phyloP scores from a whole-genome alignment of 805 yeast species.

The Candida argentea region DNA sequence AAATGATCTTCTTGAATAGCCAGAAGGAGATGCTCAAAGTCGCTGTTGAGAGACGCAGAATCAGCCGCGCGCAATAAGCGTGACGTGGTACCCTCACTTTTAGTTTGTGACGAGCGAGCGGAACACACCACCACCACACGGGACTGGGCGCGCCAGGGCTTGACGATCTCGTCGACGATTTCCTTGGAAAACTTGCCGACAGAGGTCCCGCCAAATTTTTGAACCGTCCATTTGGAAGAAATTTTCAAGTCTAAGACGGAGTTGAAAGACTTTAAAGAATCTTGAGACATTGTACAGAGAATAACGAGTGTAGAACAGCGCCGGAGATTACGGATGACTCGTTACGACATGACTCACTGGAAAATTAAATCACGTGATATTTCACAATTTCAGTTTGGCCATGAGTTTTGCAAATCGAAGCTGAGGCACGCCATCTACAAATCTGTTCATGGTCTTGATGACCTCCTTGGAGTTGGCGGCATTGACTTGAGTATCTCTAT shows the following conservation, averaged over 20 bases:
- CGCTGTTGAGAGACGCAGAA: constrained; percentile 49
- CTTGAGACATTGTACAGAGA: no score
- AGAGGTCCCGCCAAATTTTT: constrained; percentile 95
- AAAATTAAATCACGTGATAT: constrained; percentile 49
- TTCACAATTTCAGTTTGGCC: constrained; percentile 42
- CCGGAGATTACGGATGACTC: no score
- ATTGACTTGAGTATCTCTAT: constrained; percentile 30
- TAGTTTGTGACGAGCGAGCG: constrained; percentile 85
- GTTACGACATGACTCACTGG: no score
- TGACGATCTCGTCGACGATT: constrained; percentile 78
- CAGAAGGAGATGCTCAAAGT: constrained; percentile 49
- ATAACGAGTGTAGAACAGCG: no score
- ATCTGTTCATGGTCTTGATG: constrained; percentile 54
- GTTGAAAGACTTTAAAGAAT: constrained; percentile 20
- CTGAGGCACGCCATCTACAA: constrained; percentile 71
- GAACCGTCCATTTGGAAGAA: constrained; percentile 40
- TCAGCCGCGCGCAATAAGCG: constrained; percentile 81
- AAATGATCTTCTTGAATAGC: constrained; percentile 72
- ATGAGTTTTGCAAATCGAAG: constrained; percentile 46
- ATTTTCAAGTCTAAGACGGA: constrained; percentile 29
- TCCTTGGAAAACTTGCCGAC: constrained; percentile 89
- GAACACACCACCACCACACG: constrained; percentile 93
- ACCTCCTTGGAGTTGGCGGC: constrained; percentile 56
- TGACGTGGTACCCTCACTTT: constrained; percentile 92
- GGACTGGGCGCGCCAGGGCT: constrained; percentile 45